Conservation (phyloP, 2,329 filamentous ascomycete species). For the Mollisia scopiformis region DNA sequence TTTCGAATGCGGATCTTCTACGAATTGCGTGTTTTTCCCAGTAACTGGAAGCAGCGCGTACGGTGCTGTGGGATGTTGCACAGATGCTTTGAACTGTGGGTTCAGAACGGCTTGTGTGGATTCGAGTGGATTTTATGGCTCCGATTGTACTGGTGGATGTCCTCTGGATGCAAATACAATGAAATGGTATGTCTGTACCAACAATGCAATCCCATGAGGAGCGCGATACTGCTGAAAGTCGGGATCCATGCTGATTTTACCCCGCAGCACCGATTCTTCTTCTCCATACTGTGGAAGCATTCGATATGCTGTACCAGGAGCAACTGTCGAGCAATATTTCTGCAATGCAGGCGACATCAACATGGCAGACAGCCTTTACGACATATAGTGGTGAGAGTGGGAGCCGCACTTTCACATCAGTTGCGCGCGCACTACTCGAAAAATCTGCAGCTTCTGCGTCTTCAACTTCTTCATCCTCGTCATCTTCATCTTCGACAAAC, state of each 20-base stretch:
- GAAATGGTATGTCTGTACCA: too few species aligned
- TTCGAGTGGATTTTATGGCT: background rate
- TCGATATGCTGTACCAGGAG: background rate
- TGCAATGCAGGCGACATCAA: background rate
- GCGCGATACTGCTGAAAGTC: background rate
- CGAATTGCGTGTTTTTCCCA: constrained; percentile 6
- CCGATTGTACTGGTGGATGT: constrained; percentile 2
- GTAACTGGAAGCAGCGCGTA: background rate
- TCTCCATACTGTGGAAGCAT: constrained; percentile 7
- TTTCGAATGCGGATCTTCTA: background rate
- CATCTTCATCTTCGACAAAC: background rate
- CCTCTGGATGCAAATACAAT: constrained; percentile 5
- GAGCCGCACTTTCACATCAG: background rate
- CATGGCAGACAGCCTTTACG: constrained; percentile 5
- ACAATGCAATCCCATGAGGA: too few species aligned
- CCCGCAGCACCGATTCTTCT: constrained; percentile 3
- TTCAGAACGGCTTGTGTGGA: constrained; percentile 2
- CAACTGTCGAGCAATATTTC: constrained; percentile 2
- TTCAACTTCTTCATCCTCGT: background rate
- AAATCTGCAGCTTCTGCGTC: background rate
- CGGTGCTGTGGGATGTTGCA: constrained; percentile 7
- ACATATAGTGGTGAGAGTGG: constrained; percentile 4
- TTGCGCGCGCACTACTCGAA: background rate
- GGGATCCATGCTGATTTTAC: too few species aligned
- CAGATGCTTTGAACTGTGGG: background rate